Evolutionary conservation across 768 basidiomycete genomes (phyloP), one percentile per base, ranked within the genome.

Genomic region (Dioszegia aurantiaca): DNA sequence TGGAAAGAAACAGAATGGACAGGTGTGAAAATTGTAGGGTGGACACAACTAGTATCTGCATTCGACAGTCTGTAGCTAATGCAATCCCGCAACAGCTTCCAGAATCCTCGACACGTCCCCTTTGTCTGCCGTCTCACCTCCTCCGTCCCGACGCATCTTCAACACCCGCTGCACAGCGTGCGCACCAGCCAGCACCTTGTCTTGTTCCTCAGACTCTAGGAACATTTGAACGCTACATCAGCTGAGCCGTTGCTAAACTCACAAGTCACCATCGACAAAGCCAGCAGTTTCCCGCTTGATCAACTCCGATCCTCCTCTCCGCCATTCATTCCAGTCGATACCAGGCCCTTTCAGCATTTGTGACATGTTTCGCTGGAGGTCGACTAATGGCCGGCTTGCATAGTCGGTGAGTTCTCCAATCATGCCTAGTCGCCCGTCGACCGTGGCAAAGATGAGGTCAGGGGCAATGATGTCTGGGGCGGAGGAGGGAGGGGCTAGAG

Each of bases 251-350:
- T 12, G n/a, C 28, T 11, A n/a, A 27, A 65, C 73, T 69, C 46
- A 75, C 73, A 72, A 76, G 48, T 74, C 73, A 14, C 75, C 75
- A 58, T 76, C 75, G 37, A 76, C 63, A 55, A 74, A 76, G 1
- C 75, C 75, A 1, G 65, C 66, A 5, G 68, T 73, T 3, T 68
- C 66, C 10, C 60, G 49, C 56, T 62, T 58, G 53, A 62, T 54
- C n/a, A 70, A 44, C 51, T 70, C 61, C 21, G 47, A 64, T 5
- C 69, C 63, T 10, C 62, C 64, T 33, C 52, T 31, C 49, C 68
- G 49, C 58, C 59, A 70, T 2, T 48, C 63, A 14, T 43, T 55
- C 40, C 54, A 43, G 5, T 39, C 31, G 26, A 42, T 66, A 9
- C 67, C 64, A 14, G 73, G 73, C 27, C 72, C 72, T 39, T 60